A percentile compares a stretch with the other conserved stretches of the same genome.
Evolutionary conservation across 2,329 filamentous ascomycete species (phyloP).

Genomic region (Dothidotthia symphoricarpi): DNA sequence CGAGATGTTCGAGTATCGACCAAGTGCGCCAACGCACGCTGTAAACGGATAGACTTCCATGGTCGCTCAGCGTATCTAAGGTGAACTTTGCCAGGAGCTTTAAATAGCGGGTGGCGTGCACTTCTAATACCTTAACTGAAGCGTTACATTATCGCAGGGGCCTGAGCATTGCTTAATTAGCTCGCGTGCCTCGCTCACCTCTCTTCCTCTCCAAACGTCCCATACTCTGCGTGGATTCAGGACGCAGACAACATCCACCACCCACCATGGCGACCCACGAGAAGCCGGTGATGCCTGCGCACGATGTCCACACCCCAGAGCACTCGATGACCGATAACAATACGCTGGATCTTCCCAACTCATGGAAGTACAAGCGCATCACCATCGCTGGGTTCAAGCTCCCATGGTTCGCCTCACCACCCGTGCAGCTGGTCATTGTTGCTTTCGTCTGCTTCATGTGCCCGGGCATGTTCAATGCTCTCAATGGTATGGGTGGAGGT

Average conservation of each 20-base stretch:
- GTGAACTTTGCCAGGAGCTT: constrained; percentile 13
- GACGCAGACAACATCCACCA: neutral
- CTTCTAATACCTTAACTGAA: neutral
- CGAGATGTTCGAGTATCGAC: no score
- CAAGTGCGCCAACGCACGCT: no score
- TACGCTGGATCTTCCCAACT: constrained; percentile 40
- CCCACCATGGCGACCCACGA: constrained; percentile 30
- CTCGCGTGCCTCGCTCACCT: constrained; percentile 1
- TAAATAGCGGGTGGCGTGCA: constrained; percentile 22
- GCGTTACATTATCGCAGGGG: neutral
- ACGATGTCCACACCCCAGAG: constrained; percentile 30
- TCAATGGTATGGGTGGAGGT: constrained; percentile 53
- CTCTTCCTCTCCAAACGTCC: neutral
- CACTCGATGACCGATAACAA: constrained; percentile 34
- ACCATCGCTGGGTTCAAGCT: constrained; percentile 44
- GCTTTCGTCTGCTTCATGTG: constrained; percentile 56
- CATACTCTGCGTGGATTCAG: neutral
- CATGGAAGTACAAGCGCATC: constrained; percentile 50
- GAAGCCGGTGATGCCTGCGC: constrained; percentile 18
- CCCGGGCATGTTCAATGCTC: constrained; percentile 55
- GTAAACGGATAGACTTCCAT: no score
- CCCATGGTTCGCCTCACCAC: constrained; percentile 52
- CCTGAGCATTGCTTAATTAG: neutral
- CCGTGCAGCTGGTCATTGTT: constrained; percentile 50
- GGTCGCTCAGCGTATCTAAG: neutral